Base-by-base conservation (phyloP, 345 rosid genomes). In the Populus tremula region DNA sequence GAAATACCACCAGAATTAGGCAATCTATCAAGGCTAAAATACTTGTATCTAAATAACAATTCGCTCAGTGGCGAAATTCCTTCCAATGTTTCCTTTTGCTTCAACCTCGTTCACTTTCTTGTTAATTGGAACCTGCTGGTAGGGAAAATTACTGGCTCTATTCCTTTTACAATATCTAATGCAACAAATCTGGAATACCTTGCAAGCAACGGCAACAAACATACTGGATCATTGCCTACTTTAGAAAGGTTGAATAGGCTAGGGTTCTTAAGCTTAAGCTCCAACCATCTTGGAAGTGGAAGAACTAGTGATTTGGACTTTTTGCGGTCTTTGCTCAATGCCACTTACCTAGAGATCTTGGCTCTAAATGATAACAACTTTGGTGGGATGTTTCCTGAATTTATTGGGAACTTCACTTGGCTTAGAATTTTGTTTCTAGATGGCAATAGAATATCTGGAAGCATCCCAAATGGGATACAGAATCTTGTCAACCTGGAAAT, bases 91-190 rank as follows among this genome's bases (percentile, higher is more conserved):
- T 69, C 84, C 1, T 4, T 23, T 11, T 82, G 81, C 65, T 70
- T 72, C 14, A 43, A 21, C 16, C 81, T 82, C 6, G 1, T 2
- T 5, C 0, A 0, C 2, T 0, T 78, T 5, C 0, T 5, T 18
- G 5, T 69, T 16, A 2, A 8, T 0, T 5, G 7, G 6, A 78
- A 78, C 63, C 10, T 20, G 54, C 53, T 78, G 18, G 25, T 5
- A 1, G 81, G 81, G n/a, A 35, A 73, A 49, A 63, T 78, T 29
- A 45, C 27, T 1, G 85, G 87, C 2, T n/a, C 41, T 16, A 49
- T 86, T 35, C 82, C 82, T 6, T n/a, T 3, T 2, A 81, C 88
- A 5, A 13, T 83, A 38, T 71, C 81, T 53, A 86, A 86, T 65
- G 74, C 75, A 16, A 73, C 84, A 1, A 67, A 85, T 36, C 75